Evolutionary conservation across 495 filamentous ascomycete genomes (phyloP), one percentile per base, ranked within the genome.

Genomic region (Trichocladium uniseriatum): DNA sequence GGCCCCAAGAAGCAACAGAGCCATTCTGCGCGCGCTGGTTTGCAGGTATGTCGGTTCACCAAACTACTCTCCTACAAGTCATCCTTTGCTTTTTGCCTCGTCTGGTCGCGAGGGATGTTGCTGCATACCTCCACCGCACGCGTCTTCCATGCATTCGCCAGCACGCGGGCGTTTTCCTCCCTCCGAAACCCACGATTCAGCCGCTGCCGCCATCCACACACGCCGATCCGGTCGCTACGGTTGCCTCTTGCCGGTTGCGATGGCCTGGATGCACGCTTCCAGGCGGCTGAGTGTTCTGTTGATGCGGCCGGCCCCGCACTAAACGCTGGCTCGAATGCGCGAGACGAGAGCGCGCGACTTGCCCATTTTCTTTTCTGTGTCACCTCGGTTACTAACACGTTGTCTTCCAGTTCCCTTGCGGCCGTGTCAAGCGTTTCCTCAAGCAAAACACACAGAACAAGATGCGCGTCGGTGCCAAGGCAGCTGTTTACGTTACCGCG

Each of bases 371-470:
- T 37, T 27, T 29, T 11, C 13, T 45, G 39, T 21, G 15, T 31
- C 16, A 4, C 28, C 11, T 9, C 18, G 28, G 40, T 70, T 73
- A 59, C 79, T 56, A 56, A 55, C 16, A 43, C 21, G 32, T 20
- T 34, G 9, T n/a, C 11, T 18, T 45, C 51, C 65, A 98, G 94
- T 98, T 98, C 73, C 92, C 92, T 35, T 98, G 92, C 66, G 92
- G 92, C 71, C 94, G 92, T 84, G 90, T 98, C 64, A 98, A 98
- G 83, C 90, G 92, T 74, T 95, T 96, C 76, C 75, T 98, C 64
- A 96, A 96, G 79, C 92, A 92, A 70, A 95, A 95, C 72, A 97
- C 92, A 20, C 92, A 96, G 61, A 94, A 95, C 71, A 97, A 97
- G 79, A 97, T 96, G 89, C 91, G 92, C 73, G 94, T 98, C 56